Conservation (phyloP, 768 basidiomycete species). For the Tulasnella sp. region DNA sequence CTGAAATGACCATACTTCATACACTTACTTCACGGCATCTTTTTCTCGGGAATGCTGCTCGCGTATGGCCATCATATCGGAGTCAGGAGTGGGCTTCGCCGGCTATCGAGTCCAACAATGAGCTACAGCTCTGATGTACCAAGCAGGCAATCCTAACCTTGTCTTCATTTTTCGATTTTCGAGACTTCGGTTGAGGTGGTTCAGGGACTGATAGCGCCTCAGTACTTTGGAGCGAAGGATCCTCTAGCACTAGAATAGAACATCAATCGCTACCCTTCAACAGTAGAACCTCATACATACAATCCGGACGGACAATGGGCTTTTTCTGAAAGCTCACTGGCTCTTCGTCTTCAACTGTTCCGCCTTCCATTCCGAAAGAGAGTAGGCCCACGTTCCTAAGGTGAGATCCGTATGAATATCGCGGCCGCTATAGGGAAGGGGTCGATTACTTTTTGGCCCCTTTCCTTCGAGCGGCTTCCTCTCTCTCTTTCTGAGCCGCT, state of each 20-base stretch:
- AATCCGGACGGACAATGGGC: constrained; percentile 74
- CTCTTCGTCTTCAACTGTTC: constrained; percentile 57
- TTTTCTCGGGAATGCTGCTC: no score
- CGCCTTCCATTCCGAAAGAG: constrained; percentile 73
- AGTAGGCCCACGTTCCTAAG: constrained; percentile 80
- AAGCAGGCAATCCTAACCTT: no score
- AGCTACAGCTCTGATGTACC: no score
- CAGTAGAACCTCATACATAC: constrained; percentile 44
- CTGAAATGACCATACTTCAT: no score
- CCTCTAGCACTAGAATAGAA: constrained; percentile 37
- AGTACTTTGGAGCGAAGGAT: constrained; percentile 32
- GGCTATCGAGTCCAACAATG: no score
- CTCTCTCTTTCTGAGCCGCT: constrained; percentile 69
- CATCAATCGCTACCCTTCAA: not conserved
- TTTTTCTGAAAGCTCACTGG: constrained; percentile 64
- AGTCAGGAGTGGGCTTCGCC: no score
- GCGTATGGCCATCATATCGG: no score
- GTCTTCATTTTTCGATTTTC: no score
- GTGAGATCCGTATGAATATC: not conserved
- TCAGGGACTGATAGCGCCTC: constrained; percentile 27
- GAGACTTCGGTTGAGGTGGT: no score
- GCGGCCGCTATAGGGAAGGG: not conserved
- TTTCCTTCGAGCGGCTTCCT: constrained; percentile 63
- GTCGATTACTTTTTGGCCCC: constrained; percentile 79
- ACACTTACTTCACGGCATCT: no score